phyloP scores from a whole-genome alignment of 1,139 yeast species.

The Candida labiduridarum region DNA sequence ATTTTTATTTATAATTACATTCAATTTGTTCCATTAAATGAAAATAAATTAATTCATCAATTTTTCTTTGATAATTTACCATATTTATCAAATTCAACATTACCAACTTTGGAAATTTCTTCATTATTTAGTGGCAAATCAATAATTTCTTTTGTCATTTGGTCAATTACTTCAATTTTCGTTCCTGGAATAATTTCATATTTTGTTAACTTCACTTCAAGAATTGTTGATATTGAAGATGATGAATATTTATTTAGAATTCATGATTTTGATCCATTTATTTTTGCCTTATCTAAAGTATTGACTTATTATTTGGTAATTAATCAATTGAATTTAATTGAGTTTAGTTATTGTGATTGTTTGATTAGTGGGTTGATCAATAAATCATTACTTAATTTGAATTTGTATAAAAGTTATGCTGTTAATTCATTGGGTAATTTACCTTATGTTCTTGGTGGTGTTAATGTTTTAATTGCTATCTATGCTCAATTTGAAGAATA shows the following conservation, averaged over 20 bases:
- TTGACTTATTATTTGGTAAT: constrained; percentile 45
- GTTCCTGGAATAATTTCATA: constrained; percentile 52
- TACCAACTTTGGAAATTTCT: constrained; percentile 40
- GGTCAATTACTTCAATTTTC: constrained; percentile 44
- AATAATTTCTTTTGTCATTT: constrained; percentile 36
- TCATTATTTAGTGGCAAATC: constrained; percentile 32
- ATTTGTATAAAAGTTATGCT: constrained; percentile 40
- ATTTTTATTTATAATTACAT: constrained; percentile 39
- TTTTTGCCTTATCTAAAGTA: constrained; percentile 55
- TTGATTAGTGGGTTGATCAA: constrained; percentile 39
- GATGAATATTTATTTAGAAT: constrained; percentile 40
- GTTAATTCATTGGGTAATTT: constrained; percentile 46
- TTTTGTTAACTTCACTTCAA: constrained; percentile 56
- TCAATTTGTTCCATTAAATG: constrained; percentile 41
- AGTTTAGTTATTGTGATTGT: constrained; percentile 30
- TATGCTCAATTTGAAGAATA: constrained; percentile 53
- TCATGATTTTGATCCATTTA: constrained; percentile 56
- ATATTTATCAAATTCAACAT: constrained; percentile 25
- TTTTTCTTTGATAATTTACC: constrained; percentile 37
- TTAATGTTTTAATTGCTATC: constrained; percentile 51
- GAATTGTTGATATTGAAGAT: constrained; percentile 44
- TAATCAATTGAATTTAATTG: constrained; percentile 33
- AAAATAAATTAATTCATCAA: constrained; percentile 43
- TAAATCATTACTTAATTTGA: constrained; percentile 39
- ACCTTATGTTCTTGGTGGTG: constrained; percentile 50